A percentile compares a stretch with the other conserved stretches of the same genome.
phyloP scores from a whole-genome alignment of 139 green algal species.

The Coccomyxa sp. region DNA sequence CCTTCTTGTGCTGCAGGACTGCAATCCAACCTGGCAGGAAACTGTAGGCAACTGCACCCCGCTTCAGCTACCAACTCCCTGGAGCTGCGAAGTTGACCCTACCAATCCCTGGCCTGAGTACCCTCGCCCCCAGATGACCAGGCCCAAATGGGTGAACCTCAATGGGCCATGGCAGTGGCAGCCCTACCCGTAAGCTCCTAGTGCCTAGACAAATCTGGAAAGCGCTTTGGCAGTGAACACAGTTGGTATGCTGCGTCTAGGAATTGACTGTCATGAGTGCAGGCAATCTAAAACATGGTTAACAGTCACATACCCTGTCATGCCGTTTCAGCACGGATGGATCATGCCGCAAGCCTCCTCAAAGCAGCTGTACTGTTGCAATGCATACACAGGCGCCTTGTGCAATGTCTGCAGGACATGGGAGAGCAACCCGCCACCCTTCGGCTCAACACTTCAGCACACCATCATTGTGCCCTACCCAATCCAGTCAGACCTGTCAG shows the following conservation, averaged over 20 bases:
- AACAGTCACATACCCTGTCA: too few species aligned
- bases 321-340: too few species aligned
- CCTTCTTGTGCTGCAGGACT: too few species aligned
- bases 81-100: constrained; percentile 15
- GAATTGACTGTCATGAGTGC: too few species aligned
- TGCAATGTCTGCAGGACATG: not conserved
- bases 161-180: constrained; percentile 23
- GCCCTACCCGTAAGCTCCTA: not conserved
- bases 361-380: too few species aligned
- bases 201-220: not conserved
- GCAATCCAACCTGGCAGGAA: not conserved
- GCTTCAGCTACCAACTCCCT: constrained; percentile 9
- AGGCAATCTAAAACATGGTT: too few species aligned
- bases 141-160: constrained; percentile 15
- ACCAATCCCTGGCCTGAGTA: constrained; percentile 13
- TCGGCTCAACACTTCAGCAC: not conserved
- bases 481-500: not conserved
- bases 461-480: constrained; percentile 17
- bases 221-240: too few species aligned
- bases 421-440: not conserved
- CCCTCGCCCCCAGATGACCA: constrained; percentile 20
- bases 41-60: not conserved
- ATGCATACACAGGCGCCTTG: too few species aligned
- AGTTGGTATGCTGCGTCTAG: too few species aligned
- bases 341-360: too few species aligned